Conservation (phyloP, 192 early-diverging fungal species). For the Backusella tarrabulga region DNA sequence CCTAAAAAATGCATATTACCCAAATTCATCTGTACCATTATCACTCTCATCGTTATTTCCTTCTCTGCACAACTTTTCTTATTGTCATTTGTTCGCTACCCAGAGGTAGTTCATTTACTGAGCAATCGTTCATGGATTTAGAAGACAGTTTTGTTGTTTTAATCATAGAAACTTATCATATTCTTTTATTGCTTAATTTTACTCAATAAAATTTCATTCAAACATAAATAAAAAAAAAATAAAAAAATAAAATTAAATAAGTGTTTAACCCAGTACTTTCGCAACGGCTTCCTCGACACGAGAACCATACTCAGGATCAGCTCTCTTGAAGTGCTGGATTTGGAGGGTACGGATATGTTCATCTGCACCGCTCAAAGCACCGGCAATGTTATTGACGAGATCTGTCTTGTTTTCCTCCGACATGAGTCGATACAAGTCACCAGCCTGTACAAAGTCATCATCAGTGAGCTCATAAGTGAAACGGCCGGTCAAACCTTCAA, state of each 20-base stretch:
- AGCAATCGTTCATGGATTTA: not conserved
- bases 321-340: slow-evolving; percentile 67
- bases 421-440: slow-evolving; percentile 64
- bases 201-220: not conserved
- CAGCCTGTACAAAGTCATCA: slow-evolving; percentile 66
- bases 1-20: not conserved
- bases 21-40: not conserved
- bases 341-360: slow-evolving; percentile 66
- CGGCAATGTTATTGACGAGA: slow-evolving; percentile 62
- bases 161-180: not conserved
- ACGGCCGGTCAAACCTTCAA: slow-evolving; percentile 57
- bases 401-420: slow-evolving; percentile 58
- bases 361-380: slow-evolving; percentile 58
- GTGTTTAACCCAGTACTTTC: not conserved
- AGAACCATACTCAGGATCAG: slow-evolving; percentile 69
- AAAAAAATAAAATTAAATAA: not conserved
- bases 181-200: not conserved
- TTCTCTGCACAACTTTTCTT: not conserved
- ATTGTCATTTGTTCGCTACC: not conserved
- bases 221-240: not conserved
- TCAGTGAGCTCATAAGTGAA: slow-evolving; percentile 55
- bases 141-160: not conserved
- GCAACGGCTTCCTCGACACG: slow-evolving; percentile 57
- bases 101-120: not conserved
- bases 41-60: not conserved